These are phyloP conservation scores for Ormosia semicastrata DNA, from an alignment of 306 rosid genomes.

Conservation along the genomic window DNA sequence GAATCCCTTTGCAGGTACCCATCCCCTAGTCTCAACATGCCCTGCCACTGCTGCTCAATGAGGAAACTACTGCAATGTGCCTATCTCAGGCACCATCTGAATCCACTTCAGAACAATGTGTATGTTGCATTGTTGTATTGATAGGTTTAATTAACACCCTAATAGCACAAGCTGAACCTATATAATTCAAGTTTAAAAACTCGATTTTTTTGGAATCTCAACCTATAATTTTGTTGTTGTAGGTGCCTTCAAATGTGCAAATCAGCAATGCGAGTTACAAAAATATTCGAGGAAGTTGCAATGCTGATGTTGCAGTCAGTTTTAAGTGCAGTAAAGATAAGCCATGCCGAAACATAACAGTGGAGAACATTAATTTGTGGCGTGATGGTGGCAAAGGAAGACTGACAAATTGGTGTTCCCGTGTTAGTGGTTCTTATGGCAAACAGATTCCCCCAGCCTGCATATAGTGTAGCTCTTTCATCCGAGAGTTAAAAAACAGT, in stretches of 20 bases:
- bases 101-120: no score
- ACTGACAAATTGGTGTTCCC: constrained; percentile 20
- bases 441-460: constrained; percentile 50
- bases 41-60: no score
- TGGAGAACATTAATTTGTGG: constrained; percentile 39
- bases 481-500: neutral
- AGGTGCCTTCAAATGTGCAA: constrained; percentile 57
- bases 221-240: neutral
- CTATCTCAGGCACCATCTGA: no score
- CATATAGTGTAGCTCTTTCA: neutral
- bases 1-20: no score
- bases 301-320: constrained; percentile 29
- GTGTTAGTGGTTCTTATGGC: constrained; percentile 48
- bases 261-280: constrained; percentile 50
- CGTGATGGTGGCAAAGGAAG: neutral
- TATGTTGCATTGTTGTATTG: no score
- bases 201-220: no score
- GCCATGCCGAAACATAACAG: constrained; percentile 50
- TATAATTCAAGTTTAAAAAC: no score
- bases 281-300: constrained; percentile 52
- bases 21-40: no score
- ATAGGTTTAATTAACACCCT: no score
- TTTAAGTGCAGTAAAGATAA: constrained; percentile 45
- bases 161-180: no score
- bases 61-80: no score